A percentile compares a stretch with the other conserved stretches of the same genome.
Evolutionary conservation across 108 stramenopile species (phyloP).

Genomic region (Nitzschia sp.): DNA sequence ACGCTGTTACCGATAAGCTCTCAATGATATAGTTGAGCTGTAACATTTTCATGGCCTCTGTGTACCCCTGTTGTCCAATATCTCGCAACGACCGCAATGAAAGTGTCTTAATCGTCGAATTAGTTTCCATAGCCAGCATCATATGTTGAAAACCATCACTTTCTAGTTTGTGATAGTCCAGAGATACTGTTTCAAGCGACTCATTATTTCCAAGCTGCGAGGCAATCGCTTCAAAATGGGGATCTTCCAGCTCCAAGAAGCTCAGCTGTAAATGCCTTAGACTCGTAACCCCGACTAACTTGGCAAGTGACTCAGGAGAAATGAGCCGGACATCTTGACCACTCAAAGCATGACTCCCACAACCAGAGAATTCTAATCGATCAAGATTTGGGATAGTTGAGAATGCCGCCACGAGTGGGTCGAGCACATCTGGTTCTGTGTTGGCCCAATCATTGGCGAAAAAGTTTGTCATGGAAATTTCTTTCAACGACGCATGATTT

Average conservation of each 20-base stretch:
- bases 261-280: conserved; percentile 9
- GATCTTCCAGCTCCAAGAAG: conserved; percentile 21
- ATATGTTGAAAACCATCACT: conserved; percentile 12
- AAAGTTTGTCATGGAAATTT: conserved; percentile 22
- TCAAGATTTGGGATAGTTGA: conserved; percentile 19
- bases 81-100: conserved; percentile 25
- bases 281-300: neutral
- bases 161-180: conserved; percentile 28
- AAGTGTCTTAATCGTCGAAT: conserved; percentile 5
- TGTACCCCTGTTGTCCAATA: conserved; percentile 16
- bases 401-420: conserved; percentile 6
- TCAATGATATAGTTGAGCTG: conserved; percentile 19
- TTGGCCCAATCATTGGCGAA: conserved; percentile 33
- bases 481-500: conserved; percentile 5
- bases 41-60: conserved; percentile 22
- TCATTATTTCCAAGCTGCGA: neutral
- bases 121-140: conserved; percentile 25
- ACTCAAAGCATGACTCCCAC: conserved; percentile 25
- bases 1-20: conserved; percentile 19
- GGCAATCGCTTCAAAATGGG: conserved; percentile 24
- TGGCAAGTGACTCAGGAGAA: conserved; percentile 5
- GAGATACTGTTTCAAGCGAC: neutral
- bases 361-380: conserved; percentile 12
- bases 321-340: conserved; percentile 17
- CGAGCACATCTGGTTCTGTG: conserved; percentile 15